Base-by-base conservation (phyloP, 75 land plant genomes). In the Isoetes taiwanensis region DNA sequence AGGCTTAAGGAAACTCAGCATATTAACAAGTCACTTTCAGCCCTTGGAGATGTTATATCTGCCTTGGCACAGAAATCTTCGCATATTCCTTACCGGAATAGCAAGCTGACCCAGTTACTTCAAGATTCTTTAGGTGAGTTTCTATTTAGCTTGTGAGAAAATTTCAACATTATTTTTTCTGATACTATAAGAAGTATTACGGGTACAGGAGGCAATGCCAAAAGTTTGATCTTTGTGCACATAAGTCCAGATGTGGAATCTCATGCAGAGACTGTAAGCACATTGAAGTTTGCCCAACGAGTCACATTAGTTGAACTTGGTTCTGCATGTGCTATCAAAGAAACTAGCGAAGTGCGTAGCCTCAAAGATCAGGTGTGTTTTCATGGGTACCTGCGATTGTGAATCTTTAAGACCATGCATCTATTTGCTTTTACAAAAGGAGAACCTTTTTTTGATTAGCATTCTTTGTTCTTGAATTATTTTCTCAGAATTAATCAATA, bases 201-300 rank as follows among this genome's bases (percentile, higher is more conserved):
- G n/a, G n/a, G n/a, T n/a, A n/a, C n/a, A 82, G 85, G 82, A 25
- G 85, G 82, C 16, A 81, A 75, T 23, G 85, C 85, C 0, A 78
- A 82, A 43, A 71, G 81, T 17, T 64, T 82, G 54, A 82, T 82
- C 81, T 78, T 82, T 72, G 82, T 78, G 26, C 85, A 82, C 52
- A 75, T 78, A 63, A 78, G 69, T 48, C 82, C 85, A n/a, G 82
- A 78, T 41, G 48, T 30, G 23, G 62, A 72, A 43, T 74, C 82
- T 11, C 43, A 68, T 64, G 78, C 76, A 5, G 85, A 82, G 64
- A 78, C 82, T 33, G 50, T 81, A 10, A 82, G 85, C 76, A 82
- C 85, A 25, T 64, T 82, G 5, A 78, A 82, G 42, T 82, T 78
- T 72, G 85, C 85, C 10, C 78, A 82, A 62, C 67, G 85, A 30